Evolutionary conservation across 371 early-diverging fungal genomes (phyloP), one percentile per base, ranked within the genome.

Genomic region (Mortierella sp.): DNA sequence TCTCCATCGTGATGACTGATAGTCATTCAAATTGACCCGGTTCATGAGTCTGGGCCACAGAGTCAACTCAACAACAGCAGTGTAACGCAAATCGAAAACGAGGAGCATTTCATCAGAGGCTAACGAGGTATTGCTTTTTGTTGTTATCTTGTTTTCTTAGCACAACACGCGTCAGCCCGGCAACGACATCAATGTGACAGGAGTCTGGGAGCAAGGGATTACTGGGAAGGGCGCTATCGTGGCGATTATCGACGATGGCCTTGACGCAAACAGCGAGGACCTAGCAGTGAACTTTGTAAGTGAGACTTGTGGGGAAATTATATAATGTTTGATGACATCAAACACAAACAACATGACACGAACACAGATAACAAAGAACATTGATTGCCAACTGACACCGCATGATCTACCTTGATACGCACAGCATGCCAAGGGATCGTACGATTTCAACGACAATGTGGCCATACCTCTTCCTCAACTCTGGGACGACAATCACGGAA

Each of bases 191-290:
- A 99, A 99, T 89, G 94, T 98, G 19, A 96, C 98, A 24, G 95
- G 93, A 26, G 95, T 97, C 38, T 99, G 99, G 99, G 87, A 79
- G 31, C 54, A 84, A 92, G 95, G 95, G 65, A 93, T 97, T 65
- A 96, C 97, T 28, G 99, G 99, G 24, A 91, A 96, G 44, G 95
- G 95, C 44, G 93, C 96, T 0, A 94, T 93, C 24, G 97, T 98
- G 0, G 96, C 94, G 65, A 94, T 99, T 78, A 91, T 99, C 52
- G 99, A 99, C 87, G 99, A 99, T 81, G 99, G 99, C 1, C 82
- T 99, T 55, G 98, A 98, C 84, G 95, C 94, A 79, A 89, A 92
- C 7, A 96, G 95, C 84, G 90, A 92, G 44, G 99, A 99, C 88
- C 88, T 99, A 28, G 88, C 90, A 50, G 94, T 89, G n/a, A 97